Base-by-base conservation (phyloP, 2,329 filamentous ascomycete species). In the Penicillium aurantiogriseum region DNA sequence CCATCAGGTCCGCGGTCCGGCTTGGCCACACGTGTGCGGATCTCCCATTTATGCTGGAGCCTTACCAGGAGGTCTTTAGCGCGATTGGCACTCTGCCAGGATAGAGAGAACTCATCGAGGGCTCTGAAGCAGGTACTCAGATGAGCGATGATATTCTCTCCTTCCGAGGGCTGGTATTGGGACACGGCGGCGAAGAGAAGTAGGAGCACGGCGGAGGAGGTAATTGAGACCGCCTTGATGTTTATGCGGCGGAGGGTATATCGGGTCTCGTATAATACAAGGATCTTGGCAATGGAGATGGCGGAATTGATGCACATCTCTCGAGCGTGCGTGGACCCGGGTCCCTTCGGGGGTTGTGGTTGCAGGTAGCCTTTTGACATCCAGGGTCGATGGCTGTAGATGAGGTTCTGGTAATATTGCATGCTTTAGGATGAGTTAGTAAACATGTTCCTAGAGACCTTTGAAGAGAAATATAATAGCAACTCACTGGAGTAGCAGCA, bases 331-430 rank as follows among this genome's bases (percentile, higher is more conserved):
- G 44, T 35, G 15, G 42, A 61, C 11, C 60, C 58, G 0, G 56
- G 60, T 21, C 60, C 57, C 11, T 66, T 66, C 4, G 65, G 66
- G 1, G 69, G 70, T 27, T 67, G 61, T 1, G 71, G 71, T 50
- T 75, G 72, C 2, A 71, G 58, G 23, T 63, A 57, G 4, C 58
- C 61, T 43, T 69, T 64, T 17, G 74, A 74, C 49, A 74, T 70
- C 67, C 68, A 74, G 1, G 74, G 74, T 15, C 74, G 62, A 51
- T 74, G 72, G 15, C 66, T 60, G 56, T 73, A 67, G 6, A 74
- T 75, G 10, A 72, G 68, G 17, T 69, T 64, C 39, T 74, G 70
- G 47, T 74, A 64, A 48, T 74, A 75, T 61, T 74, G 70, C 65
- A 75, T 71, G 51, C 50, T 52, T 45, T 45, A 5, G 17, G 11